Evolutionary conservation across 148 eudicot genomes (phyloP), one percentile per base, ranked within the genome.

Genomic region (Hydrangea macrophylla): DNA sequence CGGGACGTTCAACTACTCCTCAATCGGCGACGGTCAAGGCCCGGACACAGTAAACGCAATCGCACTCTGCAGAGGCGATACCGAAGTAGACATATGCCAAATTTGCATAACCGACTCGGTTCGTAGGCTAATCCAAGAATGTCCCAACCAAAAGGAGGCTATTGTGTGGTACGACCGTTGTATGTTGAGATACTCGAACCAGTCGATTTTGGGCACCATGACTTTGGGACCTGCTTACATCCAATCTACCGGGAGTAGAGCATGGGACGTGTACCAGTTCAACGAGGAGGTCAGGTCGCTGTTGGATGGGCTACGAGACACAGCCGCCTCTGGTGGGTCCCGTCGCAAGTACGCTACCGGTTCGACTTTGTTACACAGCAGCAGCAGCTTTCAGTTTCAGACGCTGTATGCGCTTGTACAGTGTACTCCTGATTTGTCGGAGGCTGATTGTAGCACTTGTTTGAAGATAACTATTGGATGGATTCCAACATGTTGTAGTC

Each of bases 31-130:
- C n/a, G n/a, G 83, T 0, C 15, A 69, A 37, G 45, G 24, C 22
- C 8, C 69, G 0, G 79, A 87, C 32, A 57, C 25, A 17, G 87
- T 63, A 50, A 31, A 86, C 33, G 81, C 73, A 0, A 45, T 78
- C 7, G 82, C 68, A 11, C 74, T 88, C 1, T 88, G 90, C 48
- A 66, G 84, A 55, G 88, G 82, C 1, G 90, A 88, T 35, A 8
- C 65, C 0, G 2, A 54, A 27, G 68, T 51, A 0, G 67, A 70
- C 11, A 27, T 24, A 0, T 76, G 79, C 26, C 60, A 26, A 9
- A 28, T 22, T 8, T 76, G 79, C 40, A 32, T 76, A 5, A 45
- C 24, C 5, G 65, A 81, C 62, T 78, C 86, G 3, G 35, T 26
- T 1, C 12, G 8, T 3, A 58, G 56, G 44, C 36, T 76, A 22